phyloP scores from a whole-genome alignment of 176 grass and related monocot genomes.

The Ensete ventricosum region DNA sequence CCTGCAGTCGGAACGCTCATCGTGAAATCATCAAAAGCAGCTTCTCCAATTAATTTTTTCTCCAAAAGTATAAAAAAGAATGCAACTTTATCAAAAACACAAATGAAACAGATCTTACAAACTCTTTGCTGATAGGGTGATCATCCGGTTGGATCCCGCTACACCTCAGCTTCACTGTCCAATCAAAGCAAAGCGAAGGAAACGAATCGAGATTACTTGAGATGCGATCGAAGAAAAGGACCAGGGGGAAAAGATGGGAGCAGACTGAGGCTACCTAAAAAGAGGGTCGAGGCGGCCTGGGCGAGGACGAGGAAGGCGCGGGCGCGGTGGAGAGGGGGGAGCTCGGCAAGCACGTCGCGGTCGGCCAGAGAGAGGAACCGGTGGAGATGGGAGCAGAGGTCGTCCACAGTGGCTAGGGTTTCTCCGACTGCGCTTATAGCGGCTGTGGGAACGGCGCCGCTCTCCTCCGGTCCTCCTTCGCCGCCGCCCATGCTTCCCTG shows the following conservation, averaged over 20 bases:
- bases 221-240: neutral
- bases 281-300: conserved; percentile 50
- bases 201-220: neutral
- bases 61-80: conserved; percentile 4
- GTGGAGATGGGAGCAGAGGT: conserved; percentile 44
- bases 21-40: neutral
- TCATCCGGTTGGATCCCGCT: conserved; percentile 62
- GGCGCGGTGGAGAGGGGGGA: conserved; percentile 51
- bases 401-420: conserved; percentile 44
- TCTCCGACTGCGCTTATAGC: conserved; percentile 32
- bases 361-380: conserved; percentile 48
- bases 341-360: conserved; percentile 47
- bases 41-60: neutral
- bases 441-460: conserved; percentile 26
- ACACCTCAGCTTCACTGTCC: conserved; percentile 63
- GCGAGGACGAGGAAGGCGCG: conserved; percentile 61
- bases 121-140: conserved; percentile 78
- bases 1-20: conserved; percentile 36
- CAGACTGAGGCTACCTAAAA: conserved; percentile 22
- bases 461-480: conserved; percentile 22
- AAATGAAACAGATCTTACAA: conserved; percentile 34
- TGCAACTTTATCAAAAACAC: neutral
- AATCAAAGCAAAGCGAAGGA: neutral
- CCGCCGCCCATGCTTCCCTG: neutral
- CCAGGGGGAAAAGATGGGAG: neutral